phyloP scores from a whole-genome alignment of 148 eudicot genomes.

The Vaccinium myrtillus region DNA sequence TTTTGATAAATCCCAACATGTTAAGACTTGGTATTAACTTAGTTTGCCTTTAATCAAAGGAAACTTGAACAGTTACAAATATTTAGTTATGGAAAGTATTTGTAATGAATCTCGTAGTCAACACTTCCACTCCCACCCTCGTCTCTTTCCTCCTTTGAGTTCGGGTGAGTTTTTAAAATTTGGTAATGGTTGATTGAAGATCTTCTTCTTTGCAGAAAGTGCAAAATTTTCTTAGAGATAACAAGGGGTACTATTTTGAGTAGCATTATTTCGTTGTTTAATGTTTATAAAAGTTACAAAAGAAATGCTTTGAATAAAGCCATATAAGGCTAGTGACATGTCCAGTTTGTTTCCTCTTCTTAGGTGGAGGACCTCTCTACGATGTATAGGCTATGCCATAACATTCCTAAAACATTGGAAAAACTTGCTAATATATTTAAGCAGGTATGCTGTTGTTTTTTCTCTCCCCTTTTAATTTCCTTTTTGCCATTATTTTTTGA shows the following conservation, averaged over 20 bases:
- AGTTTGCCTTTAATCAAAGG: background rate
- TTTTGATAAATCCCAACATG: too few relatives aligned
- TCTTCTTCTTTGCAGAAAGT: constrained; percentile 34
- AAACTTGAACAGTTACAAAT: background rate
- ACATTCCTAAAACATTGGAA: constrained; percentile 41
- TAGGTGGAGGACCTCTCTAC: constrained; percentile 46
- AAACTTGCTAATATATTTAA: constrained; percentile 30
- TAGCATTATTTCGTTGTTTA: background rate
- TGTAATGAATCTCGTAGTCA: background rate
- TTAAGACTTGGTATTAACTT: background rate
- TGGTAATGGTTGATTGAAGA: background rate
- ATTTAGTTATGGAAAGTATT: background rate
- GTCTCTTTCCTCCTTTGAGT: background rate
- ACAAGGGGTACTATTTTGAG: constrained; percentile 39
- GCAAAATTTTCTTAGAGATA: constrained; percentile 50
- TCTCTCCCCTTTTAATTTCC: too few relatives aligned
- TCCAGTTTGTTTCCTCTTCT: background rate
- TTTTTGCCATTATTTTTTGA: background rate
- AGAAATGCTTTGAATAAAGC: background rate
- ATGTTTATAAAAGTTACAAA: background rate
- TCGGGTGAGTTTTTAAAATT: background rate
- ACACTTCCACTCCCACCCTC: background rate
- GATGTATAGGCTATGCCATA: constrained; percentile 43
- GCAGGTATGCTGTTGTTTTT: background rate
- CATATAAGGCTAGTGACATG: background rate